These are phyloP conservation scores for Tricholoma furcatifolium DNA, from an alignment of 768 basidiomycete genomes.

Conservation along the genomic window DNA sequence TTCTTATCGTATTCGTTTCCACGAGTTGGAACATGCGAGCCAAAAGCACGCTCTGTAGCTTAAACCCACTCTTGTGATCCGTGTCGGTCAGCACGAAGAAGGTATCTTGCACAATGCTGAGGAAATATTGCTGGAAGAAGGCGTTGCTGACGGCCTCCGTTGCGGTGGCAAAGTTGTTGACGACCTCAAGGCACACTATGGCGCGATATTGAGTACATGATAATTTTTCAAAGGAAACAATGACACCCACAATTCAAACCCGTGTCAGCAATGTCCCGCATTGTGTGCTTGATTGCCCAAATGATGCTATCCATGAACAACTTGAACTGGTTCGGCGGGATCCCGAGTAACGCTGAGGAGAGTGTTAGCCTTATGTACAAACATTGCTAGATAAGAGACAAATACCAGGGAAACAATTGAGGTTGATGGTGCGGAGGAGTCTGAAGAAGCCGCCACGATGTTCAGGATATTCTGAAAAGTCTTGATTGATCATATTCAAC, in stretches of 20 bases:
- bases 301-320: conserved; percentile 97
- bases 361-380: conserved; percentile 3
- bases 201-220: conserved; percentile 3
- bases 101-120: conserved; percentile 90
- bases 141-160: conserved; percentile 81
- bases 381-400: neutral
- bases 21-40: conserved; percentile 93
- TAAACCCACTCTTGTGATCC: conserved; percentile 99
- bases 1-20: conserved; percentile 74
- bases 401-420: conserved; percentile 92
- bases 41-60: conserved; percentile 89
- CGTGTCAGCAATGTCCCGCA: conserved; percentile 96
- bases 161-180: conserved; percentile 86
- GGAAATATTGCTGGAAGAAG: conserved; percentile 97
- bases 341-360: conserved; percentile 67
- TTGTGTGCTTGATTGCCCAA: conserved; percentile 99
- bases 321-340: conserved; percentile 94
- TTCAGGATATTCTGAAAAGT: conserved; percentile 98
- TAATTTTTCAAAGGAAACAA: conserved; percentile 1
- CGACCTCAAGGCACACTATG: conserved; percentile 86
- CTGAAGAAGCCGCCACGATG: conserved; percentile 98
- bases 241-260: conserved; percentile 66
- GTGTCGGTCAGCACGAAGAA: conserved; percentile 98
- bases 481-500: conserved; percentile 98
- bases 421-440: conserved; percentile 87